Evolutionary conservation across 306 rosid species (phyloP), one percentile per base, ranked within the genome.

Genomic region (Crotalaria pallida): DNA sequence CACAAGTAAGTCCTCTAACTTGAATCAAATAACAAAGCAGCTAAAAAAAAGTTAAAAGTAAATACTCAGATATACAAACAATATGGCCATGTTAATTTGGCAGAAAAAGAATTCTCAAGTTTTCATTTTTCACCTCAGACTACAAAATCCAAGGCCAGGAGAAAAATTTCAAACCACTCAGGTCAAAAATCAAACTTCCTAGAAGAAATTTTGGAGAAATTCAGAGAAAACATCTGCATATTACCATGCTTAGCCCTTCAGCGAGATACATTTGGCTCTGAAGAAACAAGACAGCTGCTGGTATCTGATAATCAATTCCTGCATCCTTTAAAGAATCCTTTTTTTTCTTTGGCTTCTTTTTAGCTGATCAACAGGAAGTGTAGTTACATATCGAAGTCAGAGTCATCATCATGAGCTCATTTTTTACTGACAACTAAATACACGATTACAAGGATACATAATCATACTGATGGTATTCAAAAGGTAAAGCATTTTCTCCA

Each of bases 241-340:
- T 81, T 90, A 93, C 98, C 97, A 77, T 90, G 78, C 90, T 71
- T 41, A 94, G 86, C 71, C 97, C 97, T 80, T 94, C 96, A 60
- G 96, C 97, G 1, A 94, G 85, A 79, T 86, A 94, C 57, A 90
- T 85, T 80, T 94, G 96, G 78, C 98, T 88, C 77, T 90, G 98
- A 72, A 94, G 87, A 83, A 85, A 90, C 84, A 84, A 80, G 69
- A 94, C 93, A 49, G 88, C 85, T 19, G 94, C 87, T 23, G 97
- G 85, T 56, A 88, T 78, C 71, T 80, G 89, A 73, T 73, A 76
- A 77, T 90, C 96, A 73, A 58, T 83, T 17, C 77, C 88, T 10
- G 55, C 69, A 33, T 88, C 98, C 84, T 88, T 90, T 10, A 67
- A 70, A 71, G 83, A 72, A 69, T 89, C 96, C 82, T 79, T 84